Percentiles rank a stretch among this genome's conserved stretches.
Conservation (phyloP, 2,329 filamentous ascomycete genomes). For the Fusarium agapanthi region DNA sequence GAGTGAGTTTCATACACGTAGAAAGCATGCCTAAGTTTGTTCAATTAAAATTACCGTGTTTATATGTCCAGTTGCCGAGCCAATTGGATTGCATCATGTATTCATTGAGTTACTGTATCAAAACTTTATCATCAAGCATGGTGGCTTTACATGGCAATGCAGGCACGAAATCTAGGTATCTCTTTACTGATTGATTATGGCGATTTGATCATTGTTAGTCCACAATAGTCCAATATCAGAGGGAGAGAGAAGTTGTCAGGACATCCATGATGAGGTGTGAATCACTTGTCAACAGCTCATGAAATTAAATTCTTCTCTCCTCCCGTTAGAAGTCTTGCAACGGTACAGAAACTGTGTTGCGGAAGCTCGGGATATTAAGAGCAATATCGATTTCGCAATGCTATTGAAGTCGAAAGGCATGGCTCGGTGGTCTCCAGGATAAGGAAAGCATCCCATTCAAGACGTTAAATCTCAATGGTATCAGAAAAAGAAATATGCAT, state of each 20-base stretch:
- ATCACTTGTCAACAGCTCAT: neutral
- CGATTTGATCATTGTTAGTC: neutral
- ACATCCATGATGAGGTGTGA: neutral
- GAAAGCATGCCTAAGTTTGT: neutral
- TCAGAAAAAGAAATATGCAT: neutral
- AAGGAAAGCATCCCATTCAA: neutral
- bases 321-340: neutral
- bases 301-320: neutral
- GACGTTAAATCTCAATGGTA: no score
- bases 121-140: neutral
- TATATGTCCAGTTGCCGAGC: neutral
- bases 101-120: neutral
- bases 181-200: no score
- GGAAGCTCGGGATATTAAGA: neutral
- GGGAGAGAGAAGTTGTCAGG: neutral
- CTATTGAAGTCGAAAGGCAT: no score
- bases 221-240: no score
- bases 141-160: neutral
- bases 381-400: no score
- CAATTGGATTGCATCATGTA: neutral
- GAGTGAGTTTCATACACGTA: no score
- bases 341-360: neutral
- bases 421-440: no score
- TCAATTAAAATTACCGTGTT: neutral
- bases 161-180: neutral